These are phyloP conservation scores for Colletotrichum paranaense DNA, from an alignment of 2,329 filamentous ascomycete genomes.

Conservation along the genomic window DNA sequence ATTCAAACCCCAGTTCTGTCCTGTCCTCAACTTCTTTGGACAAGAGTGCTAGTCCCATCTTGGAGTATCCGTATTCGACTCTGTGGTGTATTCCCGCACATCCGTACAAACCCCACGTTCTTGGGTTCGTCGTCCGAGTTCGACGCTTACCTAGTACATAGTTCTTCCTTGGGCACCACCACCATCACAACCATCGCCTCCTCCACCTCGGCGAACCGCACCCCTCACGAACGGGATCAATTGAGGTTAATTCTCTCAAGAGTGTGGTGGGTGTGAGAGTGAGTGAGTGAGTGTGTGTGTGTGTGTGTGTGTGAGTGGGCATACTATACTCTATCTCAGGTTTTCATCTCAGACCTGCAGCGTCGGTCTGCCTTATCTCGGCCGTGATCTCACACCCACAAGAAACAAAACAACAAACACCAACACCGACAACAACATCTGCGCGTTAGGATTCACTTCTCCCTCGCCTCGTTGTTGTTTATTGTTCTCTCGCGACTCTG, in stretches of 20 bases:
- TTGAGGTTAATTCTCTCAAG: neutral
- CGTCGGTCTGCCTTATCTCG: slow-evolving; percentile 18
- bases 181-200: neutral
- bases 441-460: neutral
- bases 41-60: neutral
- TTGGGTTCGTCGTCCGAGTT: neutral
- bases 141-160: neutral
- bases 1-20: neutral
- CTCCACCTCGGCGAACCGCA: neutral
- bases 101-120: neutral
- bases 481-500: neutral
- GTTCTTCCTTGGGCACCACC: neutral
- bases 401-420: neutral
- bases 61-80: neutral
- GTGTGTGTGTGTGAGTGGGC: too few relatives aligned
- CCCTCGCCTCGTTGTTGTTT: neutral
- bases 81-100: neutral
- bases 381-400: neutral
- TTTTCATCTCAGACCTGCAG: slow-evolving; percentile 9
- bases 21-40: neutral
- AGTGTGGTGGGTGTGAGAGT: neutral
- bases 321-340: slow-evolving; percentile 3
- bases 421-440: neutral
- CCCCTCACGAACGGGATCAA: neutral
- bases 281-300: neutral